Base-by-base conservation (phyloP, 768 basidiomycete species). In the Naganishia friedmannii region DNA sequence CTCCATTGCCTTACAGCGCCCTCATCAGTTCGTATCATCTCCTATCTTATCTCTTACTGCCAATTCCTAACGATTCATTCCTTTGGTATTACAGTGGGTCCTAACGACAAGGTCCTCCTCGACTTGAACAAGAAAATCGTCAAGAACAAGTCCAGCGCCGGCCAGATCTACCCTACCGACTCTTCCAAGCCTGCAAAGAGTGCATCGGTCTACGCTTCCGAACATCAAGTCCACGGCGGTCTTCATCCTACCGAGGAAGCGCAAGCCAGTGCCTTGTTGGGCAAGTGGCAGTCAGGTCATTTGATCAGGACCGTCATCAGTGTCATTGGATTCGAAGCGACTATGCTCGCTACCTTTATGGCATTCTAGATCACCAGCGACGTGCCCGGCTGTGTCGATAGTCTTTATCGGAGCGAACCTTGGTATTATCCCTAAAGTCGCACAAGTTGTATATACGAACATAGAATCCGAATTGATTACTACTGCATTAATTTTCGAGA, bases 251-350 rank as follows among this genome's bases (percentile, higher is more conserved):
- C 48, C 5, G 66, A 66, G 39, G 66, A 66, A 60, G 21, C 66
- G 4, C 65, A 71, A 34, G 70, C 70, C 29, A 39, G 63, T 31
- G 45, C 26, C 46, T 37, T 71, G 34, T 12, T 71, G 45, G 58
- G 53, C 32, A 71, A 68, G 51, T 71, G 70, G 70, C 39, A 69
- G 31, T n/a, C 46, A 26, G 55, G 55, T 57, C 68, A 69, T 17
- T 45, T 29, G 31, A 42, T 29, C 29, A 45, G 68, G 42, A 69
- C 54, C 28, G 42, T 60, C 17, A 45, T 69, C 32, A 57, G 68
- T 23, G 68, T 55, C 28, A n/a, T 60, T 37, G 68, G 56, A 8
- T 51, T 69, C 26, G 55, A 46, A 32, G 56, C 68, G 15, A 45
- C 60, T 26, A 63, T 63, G 60, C 21, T 69, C 10, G 68, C 68